Evolutionary conservation across 1,284 basidiomycete species (phyloP).

Genomic region (Pisolithus thermaeus): DNA sequence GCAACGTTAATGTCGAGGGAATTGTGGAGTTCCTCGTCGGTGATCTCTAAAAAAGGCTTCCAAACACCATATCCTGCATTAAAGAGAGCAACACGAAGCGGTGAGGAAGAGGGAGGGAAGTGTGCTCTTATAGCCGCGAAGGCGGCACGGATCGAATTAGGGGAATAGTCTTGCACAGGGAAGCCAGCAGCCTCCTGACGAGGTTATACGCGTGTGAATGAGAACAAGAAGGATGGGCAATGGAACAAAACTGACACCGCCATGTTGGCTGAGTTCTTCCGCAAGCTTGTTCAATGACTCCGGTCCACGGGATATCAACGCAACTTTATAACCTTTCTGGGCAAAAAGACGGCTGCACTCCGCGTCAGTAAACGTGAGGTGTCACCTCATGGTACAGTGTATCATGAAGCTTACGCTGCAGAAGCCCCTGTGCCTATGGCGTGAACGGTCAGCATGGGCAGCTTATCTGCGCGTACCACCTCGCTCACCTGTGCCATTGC

Average conservation of each 20-base stretch:
- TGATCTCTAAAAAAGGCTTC: slow-evolving; percentile 66
- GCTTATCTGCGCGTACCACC: background rate
- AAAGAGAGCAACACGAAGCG: slow-evolving; percentile 61
- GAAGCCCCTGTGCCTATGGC: slow-evolving; percentile 53
- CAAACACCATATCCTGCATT: slow-evolving; percentile 56
- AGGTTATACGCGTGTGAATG: background rate
- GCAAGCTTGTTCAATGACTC: slow-evolving; percentile 49
- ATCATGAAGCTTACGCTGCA: slow-evolving; percentile 45
- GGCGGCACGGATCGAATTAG: slow-evolving; percentile 44
- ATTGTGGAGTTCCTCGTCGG: slow-evolving; percentile 49
- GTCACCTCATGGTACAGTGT: background rate
- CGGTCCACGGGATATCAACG: slow-evolving; percentile 57
- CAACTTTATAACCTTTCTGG: slow-evolving; percentile 62
- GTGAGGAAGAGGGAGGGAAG: slow-evolving; percentile 41
- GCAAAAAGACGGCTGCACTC: slow-evolving; percentile 52
- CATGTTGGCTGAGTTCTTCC: slow-evolving; percentile 49
- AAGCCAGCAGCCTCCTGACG: slow-evolving; percentile 63
- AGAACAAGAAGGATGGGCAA: background rate
- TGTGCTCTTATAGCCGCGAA: slow-evolving; percentile 50
- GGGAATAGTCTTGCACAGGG: slow-evolving; percentile 51
- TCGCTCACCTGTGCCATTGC: slow-evolving; percentile 34
- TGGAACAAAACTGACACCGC: slow-evolving; percentile 40
- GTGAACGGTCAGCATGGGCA: background rate
- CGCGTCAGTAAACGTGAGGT: slow-evolving; percentile 2
- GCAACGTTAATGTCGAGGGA: slow-evolving; percentile 51